Percentiles rank a stretch among this genome's conserved stretches.
Conservation (phyloP, 495 filamentous ascomycete genomes). For the Aspergillus sclerotiicarbonarius region DNA sequence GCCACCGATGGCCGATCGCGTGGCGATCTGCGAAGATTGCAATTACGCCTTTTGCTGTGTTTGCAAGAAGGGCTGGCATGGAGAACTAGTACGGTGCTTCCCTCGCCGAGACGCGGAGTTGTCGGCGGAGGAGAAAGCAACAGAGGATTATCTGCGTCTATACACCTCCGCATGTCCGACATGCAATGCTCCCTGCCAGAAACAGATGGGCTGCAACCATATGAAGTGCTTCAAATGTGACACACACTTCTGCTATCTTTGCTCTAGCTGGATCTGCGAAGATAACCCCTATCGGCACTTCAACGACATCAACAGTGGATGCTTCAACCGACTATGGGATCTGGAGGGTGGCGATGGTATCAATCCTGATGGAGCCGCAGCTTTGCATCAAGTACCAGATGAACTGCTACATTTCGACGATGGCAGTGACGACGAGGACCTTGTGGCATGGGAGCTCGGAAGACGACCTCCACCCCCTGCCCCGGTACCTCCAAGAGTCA, state of each 20-base stretch:
- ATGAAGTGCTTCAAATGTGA: slow-evolving; percentile 92
- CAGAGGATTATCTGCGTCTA: slow-evolving; percentile 71
- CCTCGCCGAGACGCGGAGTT: slow-evolving; percentile 61
- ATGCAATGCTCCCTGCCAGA: slow-evolving; percentile 80
- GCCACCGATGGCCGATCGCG: slow-evolving; percentile 54
- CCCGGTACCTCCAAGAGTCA: slow-evolving; percentile 37
- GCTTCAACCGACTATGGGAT: slow-evolving; percentile 88
- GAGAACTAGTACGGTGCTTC: slow-evolving; percentile 67
- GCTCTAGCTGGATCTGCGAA: slow-evolving; percentile 77
- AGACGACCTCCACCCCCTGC: slow-evolving; percentile 44
- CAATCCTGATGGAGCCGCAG: slow-evolving; percentile 44
- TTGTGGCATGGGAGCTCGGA: slow-evolving; percentile 27
- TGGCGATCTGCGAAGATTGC: slow-evolving; percentile 87
- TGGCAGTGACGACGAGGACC: slow-evolving; percentile 33
- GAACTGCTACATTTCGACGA: slow-evolving; percentile 39
- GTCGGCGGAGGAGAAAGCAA: slow-evolving; percentile 79
- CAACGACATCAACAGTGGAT: slow-evolving; percentile 63
- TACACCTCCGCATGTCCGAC: slow-evolving; percentile 91
- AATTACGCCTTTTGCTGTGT: slow-evolving; percentile 85
- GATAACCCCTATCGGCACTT: slow-evolving; percentile 86
- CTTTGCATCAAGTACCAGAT: slow-evolving; percentile 40
- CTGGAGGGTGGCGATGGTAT: slow-evolving; percentile 77
- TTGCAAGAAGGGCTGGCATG: slow-evolving; percentile 82
- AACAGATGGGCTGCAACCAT: slow-evolving; percentile 94
- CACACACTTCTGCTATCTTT: slow-evolving; percentile 96